Evolutionary conservation across 208 protist species (phyloP).

Genomic region (Vickermania ingenoplastis): DNA sequence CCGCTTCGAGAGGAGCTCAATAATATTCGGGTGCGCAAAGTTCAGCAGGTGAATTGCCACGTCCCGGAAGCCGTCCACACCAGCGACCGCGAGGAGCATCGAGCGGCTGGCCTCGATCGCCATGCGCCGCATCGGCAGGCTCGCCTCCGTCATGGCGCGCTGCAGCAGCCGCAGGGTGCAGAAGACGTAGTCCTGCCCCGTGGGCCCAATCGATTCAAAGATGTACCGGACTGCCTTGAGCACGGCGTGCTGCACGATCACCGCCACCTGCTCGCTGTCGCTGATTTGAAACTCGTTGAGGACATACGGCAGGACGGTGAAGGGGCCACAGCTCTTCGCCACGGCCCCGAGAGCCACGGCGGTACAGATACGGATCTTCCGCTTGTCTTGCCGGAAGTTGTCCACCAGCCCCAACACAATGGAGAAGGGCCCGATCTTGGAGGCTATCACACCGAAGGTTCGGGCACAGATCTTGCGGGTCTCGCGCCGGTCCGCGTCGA

Average conservation of each 20-base stretch:
- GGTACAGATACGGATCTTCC: conserved; percentile 99
- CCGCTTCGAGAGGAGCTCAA: conserved; percentile 96
- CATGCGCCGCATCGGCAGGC: conserved; percentile 98
- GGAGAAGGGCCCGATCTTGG: conserved; percentile 98
- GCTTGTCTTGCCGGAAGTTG: conserved; percentile 98
- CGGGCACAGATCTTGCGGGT: conserved; percentile 94
- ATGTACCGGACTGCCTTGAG: conserved; percentile 99
- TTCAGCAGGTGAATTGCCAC: conserved; percentile 98
- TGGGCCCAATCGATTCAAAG: conserved; percentile 98
- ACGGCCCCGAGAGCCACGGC: conserved; percentile 99
- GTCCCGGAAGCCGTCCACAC: conserved; percentile 79
- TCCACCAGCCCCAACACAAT: conserved; percentile 98
- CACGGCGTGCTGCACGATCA: conserved; percentile 96
- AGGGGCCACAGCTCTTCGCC: conserved; percentile 97
- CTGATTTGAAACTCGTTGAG: conserved; percentile 99
- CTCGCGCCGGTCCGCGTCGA: conserved; percentile 97
- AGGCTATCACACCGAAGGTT: conserved; percentile 99
- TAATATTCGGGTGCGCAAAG: conserved; percentile 99
- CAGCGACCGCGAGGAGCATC: conserved; percentile 82
- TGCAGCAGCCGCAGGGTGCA: conserved; percentile 96
- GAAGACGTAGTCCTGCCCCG: conserved; percentile 98
- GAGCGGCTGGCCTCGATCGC: conserved; percentile 96
- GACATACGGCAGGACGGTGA: conserved; percentile 98
- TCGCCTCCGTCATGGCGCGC: conserved; percentile 98
- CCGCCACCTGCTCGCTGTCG: conserved; percentile 92